Base-by-base conservation (phyloP, 345 rosid species). In the Moricandia moricandioides region DNA sequence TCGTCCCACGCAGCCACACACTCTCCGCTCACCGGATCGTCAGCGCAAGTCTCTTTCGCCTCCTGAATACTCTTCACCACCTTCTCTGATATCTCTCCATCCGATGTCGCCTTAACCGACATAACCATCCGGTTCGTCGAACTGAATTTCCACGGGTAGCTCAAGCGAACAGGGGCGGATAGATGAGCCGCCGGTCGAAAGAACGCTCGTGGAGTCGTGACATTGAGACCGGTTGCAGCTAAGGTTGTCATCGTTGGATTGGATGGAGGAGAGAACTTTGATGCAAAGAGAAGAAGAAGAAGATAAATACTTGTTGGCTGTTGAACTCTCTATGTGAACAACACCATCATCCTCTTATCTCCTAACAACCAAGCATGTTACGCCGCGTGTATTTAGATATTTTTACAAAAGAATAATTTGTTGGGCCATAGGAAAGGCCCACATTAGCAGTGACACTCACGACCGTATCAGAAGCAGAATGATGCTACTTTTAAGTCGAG, bases 1-100 rank as follows among this genome's bases (percentile, higher is more conserved):
- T 92, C 97, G 72, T 95, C 99, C 99, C 99, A 95, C 34, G 99
- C 97, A 13, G 99, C 97, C 58, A 82, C 96, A 70, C 98, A 95
- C 86, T 92, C 99, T 0, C 96, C 97, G 81, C 97, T 95, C 34
- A 77, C 88, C 4, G 99, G 96, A 78, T 95, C 87, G 7, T 69
- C 92, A 0, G 90, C 70, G 83, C 99, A 95, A 8, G 82, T 55
- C 80, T 84, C 92, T 87, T 95, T 85, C 4, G 97, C 99, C 6
- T 74, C 71, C 80, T 88, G 89, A 43, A 95, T 89, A 87, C 99
- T 95, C 85, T 89, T 81, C 73, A 57, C 90, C 83, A 95, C 97
- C 85, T 88, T 90, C 11, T 80, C 92, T 58, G 85, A 87, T 47
- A 95, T 76, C 27, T 80, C 72, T 0, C 90, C 99, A 0, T 96